Conservation (phyloP, 2,329 filamentous ascomycete species). For the Aurifilum marmelostoma region DNA sequence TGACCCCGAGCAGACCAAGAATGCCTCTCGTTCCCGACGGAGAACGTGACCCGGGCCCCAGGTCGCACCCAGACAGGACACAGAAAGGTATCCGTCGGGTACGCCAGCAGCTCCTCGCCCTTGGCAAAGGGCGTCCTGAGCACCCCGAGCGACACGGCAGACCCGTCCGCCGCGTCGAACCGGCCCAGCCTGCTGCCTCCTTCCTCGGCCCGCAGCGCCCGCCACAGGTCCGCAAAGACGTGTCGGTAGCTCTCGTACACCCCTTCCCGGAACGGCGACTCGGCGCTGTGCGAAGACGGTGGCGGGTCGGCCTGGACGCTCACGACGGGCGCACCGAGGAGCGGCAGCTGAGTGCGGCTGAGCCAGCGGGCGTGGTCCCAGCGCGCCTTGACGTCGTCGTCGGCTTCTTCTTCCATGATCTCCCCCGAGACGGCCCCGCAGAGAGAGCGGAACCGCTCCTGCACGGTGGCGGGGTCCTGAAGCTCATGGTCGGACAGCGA, state of each 20-base stretch:
- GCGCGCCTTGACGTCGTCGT: conserved; percentile 13
- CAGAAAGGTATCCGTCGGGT: conserved; percentile 29
- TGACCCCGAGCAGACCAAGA: conserved; percentile 9
- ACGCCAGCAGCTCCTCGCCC: conserved; percentile 18
- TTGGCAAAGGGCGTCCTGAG: conserved; percentile 14
- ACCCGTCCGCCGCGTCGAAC: conserved; percentile 25
- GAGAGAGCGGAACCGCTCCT: conserved; percentile 17
- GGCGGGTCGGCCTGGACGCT: conserved; percentile 12
- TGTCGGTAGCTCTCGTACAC: conserved; percentile 30
- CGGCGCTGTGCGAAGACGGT: conserved; percentile 22
- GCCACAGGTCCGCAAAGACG: conserved; percentile 29
- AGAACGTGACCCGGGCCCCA: conserved; percentile 10
- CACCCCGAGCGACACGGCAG: conserved; percentile 24
- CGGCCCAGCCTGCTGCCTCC: conserved; percentile 3
- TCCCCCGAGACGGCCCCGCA: conserved; percentile 17
- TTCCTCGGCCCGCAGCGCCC: conserved; percentile 12
- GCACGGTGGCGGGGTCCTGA: conserved; percentile 14
- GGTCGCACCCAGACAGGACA: conserved; percentile 26
- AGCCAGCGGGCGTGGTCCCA: conserved; percentile 29
- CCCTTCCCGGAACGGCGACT: conserved; percentile 27
- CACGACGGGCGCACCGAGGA: conserved; percentile 22
- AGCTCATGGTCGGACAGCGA: conserved; percentile 25
- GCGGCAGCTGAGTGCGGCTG: conserved; percentile 16
- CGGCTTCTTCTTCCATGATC: conserved; percentile 1
- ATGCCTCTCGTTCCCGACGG: conserved; percentile 10